These are phyloP conservation scores for Daldinia eschscholtzii DNA, from an alignment of 2,329 filamentous ascomycete species.

Conservation along the genomic window DNA sequence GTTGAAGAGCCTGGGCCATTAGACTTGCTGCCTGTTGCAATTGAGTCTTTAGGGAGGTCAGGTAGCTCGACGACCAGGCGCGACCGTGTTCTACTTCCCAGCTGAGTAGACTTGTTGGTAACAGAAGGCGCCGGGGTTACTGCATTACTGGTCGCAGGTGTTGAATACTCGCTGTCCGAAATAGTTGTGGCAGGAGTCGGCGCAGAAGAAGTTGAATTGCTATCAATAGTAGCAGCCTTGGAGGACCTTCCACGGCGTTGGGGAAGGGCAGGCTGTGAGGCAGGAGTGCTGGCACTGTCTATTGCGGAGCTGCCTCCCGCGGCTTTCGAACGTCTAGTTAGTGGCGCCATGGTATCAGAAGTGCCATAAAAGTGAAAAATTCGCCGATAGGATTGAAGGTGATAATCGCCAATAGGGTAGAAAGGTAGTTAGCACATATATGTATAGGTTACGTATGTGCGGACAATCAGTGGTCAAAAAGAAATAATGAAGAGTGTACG, in stretches of 20 bases:
- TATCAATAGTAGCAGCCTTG: conserved; percentile 44
- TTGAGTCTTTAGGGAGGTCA: conserved; percentile 57
- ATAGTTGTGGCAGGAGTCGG: conserved; percentile 50
- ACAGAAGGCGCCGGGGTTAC: conserved; percentile 55
- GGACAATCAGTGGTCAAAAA: neutral
- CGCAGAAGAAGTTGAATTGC: conserved; percentile 54
- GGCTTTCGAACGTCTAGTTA: conserved; percentile 38
- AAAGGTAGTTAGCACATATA: neutral
- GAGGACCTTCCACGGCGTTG: conserved; percentile 49
- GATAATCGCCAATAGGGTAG: neutral
- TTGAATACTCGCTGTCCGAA: conserved; percentile 57
- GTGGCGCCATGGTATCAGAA: conserved; percentile 45
- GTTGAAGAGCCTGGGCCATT: conserved; percentile 27
- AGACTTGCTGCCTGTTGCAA: conserved; percentile 54
- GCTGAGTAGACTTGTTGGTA: conserved; percentile 36
- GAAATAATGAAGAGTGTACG: neutral
- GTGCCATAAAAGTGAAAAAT: conserved; percentile 3
- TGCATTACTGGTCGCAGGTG: conserved; percentile 59
- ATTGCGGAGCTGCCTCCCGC: neutral
- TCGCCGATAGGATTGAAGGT: conserved; percentile 6
- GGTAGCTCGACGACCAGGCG: conserved; percentile 54
- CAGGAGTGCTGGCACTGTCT: neutral
- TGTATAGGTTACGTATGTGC: neutral
- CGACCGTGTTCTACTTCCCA: conserved; percentile 38
- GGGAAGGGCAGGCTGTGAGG: neutral